A percentile compares a stretch with the other conserved stretches of the same genome.
Conservation (phyloP, 768 basidiomycete species). For the Lepiota brunneoincarnata region DNA sequence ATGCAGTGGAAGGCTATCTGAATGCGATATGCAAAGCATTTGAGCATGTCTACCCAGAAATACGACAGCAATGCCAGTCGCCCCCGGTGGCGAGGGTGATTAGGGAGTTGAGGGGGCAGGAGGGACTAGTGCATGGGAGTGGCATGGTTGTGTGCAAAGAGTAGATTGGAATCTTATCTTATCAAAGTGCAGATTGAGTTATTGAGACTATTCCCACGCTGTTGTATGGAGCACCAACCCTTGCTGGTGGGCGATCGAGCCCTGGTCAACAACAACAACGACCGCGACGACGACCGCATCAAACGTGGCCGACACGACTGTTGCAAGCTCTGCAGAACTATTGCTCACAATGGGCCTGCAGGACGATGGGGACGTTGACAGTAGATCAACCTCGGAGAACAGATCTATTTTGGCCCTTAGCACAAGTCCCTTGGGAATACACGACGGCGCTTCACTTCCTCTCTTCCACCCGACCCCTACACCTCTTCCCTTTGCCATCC, state of each 20-base stretch:
- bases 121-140: too few relatives aligned
- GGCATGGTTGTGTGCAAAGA: neutral
- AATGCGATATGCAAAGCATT: neutral
- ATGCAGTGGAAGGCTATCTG: neutral
- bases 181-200: neutral
- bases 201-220: conserved; percentile 1
- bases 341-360: conserved; percentile 12
- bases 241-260: neutral
- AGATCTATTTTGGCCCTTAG: conserved; percentile 31
- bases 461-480: conserved; percentile 16
- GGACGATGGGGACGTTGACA: conserved; percentile 18
- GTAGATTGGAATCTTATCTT: conserved; percentile 7
- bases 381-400: conserved; percentile 25
- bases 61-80: neutral
- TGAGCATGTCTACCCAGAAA: neutral
- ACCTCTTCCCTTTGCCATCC: conserved; percentile 22
- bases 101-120: neutral
- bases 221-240: neutral
- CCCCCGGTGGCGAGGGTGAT: neutral
- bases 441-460: conserved; percentile 19
- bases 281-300: neutral
- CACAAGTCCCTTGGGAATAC: conserved; percentile 19
- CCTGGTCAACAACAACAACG: neutral
- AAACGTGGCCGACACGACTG: neutral
- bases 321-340: neutral